These are phyloP conservation scores for Leccinum arenicola DNA, from an alignment of 768 basidiomycete genomes.

Conservation along the genomic window DNA sequence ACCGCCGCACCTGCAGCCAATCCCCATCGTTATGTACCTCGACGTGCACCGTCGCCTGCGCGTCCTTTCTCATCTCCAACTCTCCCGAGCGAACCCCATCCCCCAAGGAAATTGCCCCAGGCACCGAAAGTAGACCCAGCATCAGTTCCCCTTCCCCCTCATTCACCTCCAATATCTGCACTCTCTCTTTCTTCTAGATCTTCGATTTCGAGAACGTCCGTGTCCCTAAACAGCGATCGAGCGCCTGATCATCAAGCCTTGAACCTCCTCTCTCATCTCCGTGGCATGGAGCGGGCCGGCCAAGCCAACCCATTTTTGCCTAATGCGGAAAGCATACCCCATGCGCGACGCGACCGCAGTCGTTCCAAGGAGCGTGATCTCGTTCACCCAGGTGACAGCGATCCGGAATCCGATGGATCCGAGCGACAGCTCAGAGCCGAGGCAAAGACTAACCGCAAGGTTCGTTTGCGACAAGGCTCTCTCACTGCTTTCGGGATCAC, in stretches of 20 bases:
- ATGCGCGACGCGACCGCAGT: conserved; percentile 16
- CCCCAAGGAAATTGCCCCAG: conserved; percentile 13
- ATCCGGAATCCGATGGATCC: conserved; percentile 32
- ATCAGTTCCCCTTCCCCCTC: conserved; percentile 58
- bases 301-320: conserved; percentile 9
- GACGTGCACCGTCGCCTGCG: conserved; percentile 34
- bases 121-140: conserved; percentile 49
- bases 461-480: conserved; percentile 27
- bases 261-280: conserved; percentile 43
- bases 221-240: conserved; percentile 39
- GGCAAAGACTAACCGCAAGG: conserved; percentile 88
- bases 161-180: conserved; percentile 70
- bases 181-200: conserved; percentile 80
- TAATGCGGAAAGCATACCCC: conserved; percentile 13
- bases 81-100: conserved; percentile 23
- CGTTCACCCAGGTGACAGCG: conserved; percentile 29
- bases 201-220: conserved; percentile 55
- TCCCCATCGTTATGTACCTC: conserved; percentile 49
- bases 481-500: neutral
- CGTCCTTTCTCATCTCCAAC: conserved; percentile 30
- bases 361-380: conserved; percentile 19
- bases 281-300: conserved; percentile 27
- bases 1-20: conserved; percentile 54
- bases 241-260: conserved; percentile 36
- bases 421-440: conserved; percentile 61